Conservation (phyloP, 2,329 filamentous ascomycete genomes). For the Fusarium lyarnte region DNA sequence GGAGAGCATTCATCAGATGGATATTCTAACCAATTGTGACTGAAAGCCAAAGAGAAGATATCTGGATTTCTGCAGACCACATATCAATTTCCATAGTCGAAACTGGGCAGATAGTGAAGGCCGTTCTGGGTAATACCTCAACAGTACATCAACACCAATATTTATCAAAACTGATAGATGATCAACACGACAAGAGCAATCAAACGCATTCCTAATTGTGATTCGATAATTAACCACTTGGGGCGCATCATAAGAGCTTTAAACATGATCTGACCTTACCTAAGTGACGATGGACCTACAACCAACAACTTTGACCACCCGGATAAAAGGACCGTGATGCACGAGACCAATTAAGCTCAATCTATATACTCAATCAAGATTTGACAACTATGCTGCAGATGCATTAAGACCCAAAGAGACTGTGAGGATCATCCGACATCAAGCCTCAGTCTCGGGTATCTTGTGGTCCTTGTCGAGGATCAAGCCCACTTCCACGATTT, state of each 20-base stretch:
- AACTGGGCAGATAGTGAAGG: not conserved
- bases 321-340: not conserved
- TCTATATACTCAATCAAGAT: not conserved
- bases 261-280: not conserved
- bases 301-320: not conserved
- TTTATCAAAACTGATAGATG: not conserved
- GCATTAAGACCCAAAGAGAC: constrained; percentile 2
- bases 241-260: not conserved
- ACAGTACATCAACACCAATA: not conserved
- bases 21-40: not conserved
- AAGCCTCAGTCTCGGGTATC: not conserved
- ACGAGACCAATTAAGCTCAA: not conserved
- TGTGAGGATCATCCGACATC: not conserved
- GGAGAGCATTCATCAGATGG: not conserved
- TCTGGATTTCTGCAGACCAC: not conserved
- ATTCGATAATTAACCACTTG: not conserved
- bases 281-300: too few species aligned
- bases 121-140: not conserved
- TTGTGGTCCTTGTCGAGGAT: not conserved
- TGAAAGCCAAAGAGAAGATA: too few species aligned
- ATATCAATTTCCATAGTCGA: not conserved
- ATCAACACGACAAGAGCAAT: not conserved
- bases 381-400: not conserved
- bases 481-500: constrained; percentile 14
- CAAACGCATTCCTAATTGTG: not conserved